Base-by-base conservation (phyloP, 805 yeast species). In the Candida hungchunana region DNA sequence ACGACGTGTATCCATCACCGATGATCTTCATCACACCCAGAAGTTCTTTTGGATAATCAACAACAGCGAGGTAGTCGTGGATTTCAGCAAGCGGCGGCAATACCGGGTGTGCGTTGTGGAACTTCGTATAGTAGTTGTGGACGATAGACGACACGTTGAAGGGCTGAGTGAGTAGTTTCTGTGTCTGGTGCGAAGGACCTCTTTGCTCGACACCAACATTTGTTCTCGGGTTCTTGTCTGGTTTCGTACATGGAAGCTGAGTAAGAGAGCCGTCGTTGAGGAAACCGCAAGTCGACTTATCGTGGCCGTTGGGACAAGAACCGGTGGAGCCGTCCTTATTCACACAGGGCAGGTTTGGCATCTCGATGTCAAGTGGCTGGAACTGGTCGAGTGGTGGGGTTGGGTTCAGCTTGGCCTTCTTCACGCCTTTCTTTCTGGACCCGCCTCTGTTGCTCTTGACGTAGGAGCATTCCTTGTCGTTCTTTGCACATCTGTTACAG, bases 381-480 rank as follows among this genome's bases (percentile, higher is more conserved):
- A n/a, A n/a, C n/a, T n/a, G n/a, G n/a, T n/a, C n/a, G n/a, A n/a
- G n/a, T n/a, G 36, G 26, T 5, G 30, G 28, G 12, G 17, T 21
- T 10, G 32, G 24, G 12, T 32, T 18, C 11, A 19, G 22, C 21
- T 39, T 45, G 5, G 32, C 31, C 31, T 48, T 59, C 42, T 58
- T 64, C 16, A 66, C 66, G 12, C 77, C 77, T 45, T 67, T 73
- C 43, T 60, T 69, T 29, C 79, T 53, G 6, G 76, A 66, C 1
- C 79, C 79, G 26, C 79, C 79, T 42, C 79, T 53, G 27, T 71
- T 65, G 40, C 75, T 68, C 46, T 68, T 69, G 5, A 73, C 77
- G 44, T 69, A 73, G 1, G 62, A 63, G 38, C 79, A 73, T 0
- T 53, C 62, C 38, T 59, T 60, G 8, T 34, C 31, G 4, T 50